Base-by-base conservation (phyloP, 257 asterid genomes). In the Catharanthus roseus region DNA sequence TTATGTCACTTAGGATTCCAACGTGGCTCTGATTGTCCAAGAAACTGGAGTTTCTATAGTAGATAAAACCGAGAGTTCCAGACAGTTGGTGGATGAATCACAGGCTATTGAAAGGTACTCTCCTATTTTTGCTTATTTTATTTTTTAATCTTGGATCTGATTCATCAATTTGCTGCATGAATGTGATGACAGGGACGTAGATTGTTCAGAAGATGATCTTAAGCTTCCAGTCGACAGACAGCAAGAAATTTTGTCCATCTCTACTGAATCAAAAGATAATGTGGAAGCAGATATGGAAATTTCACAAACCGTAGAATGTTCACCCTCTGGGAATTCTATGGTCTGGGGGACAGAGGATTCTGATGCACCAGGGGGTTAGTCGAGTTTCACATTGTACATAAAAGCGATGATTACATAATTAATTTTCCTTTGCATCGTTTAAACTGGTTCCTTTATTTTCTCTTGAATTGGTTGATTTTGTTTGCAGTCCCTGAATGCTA, bases 351-450 rank as follows among this genome's bases (percentile, higher is more conserved):
- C 79, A 24, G 93, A 79, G 81, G 84, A 86, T 67, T 76, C 77
- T 75, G 97, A 87, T 81, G 96, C 95, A 75, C 97, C 99, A 67
- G 84, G 82, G 72, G 97, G 99, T 95, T 74, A 74, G 97, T 77
- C 61, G 56, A 70, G 42, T 65, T 68, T 56, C 54, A 23, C 31
- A 29, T 69, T 58, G 16, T 28, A 50, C 45, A 31, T 31, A 8
- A 50, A n/a, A 41, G 47, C 36, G 26, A 34, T 66, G 54, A 53
- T 29, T 44, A 31, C 31, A 10, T 31, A 29, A 47, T 11, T 57
- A 56, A 15, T 56, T 18, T 54, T 70, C n/a, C 67, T 26, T 38
- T 26, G 26, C 11, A 41, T 62, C 16, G 10, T 15, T 34, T 34
- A 33, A 19, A 42, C 66, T 62, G 31, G 8, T 62, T 34, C 29